A percentile compares a stretch with the other conserved stretches of the same genome.
These are phyloP conservation scores for Nowakowskiella sp. DNA, from an alignment of 192 early-diverging fungal genomes.

Conservation along the genomic window DNA sequence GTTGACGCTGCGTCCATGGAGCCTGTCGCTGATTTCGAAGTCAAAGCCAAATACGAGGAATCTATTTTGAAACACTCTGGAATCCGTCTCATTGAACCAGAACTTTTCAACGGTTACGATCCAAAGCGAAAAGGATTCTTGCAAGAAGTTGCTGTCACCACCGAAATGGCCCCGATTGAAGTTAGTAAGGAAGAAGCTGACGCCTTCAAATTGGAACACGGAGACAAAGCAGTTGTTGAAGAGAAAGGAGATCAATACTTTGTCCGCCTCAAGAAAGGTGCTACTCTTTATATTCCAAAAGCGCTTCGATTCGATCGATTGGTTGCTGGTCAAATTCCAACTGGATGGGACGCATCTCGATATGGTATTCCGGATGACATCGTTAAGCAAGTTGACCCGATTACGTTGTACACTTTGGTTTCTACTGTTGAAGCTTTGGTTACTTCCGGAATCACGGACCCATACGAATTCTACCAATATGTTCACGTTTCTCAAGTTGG, in stretches of 20 bases:
- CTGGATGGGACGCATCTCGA: constrained; percentile 85
- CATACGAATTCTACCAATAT: constrained; percentile 95
- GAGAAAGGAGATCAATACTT: constrained; percentile 60
- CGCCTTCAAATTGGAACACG: constrained; percentile 75
- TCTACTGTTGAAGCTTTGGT: constrained; percentile 88
- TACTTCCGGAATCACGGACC: constrained; percentile 86
- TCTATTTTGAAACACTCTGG: constrained; percentile 85
- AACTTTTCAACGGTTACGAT: constrained; percentile 77
- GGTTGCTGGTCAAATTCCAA: constrained; percentile 88
- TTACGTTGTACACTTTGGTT: constrained; percentile 83
- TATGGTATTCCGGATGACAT: constrained; percentile 92
- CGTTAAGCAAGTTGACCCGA: constrained; percentile 81
- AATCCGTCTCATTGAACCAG: constrained; percentile 80
- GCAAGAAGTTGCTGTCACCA: constrained; percentile 82
- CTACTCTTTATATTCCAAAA: constrained; percentile 83
- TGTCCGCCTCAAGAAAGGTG: constrained; percentile 78
- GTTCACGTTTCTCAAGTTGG: constrained; percentile 92
- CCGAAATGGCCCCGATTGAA: constrained; percentile 83
- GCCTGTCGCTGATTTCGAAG: constrained; percentile 75
- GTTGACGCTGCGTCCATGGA: constrained; percentile 77
- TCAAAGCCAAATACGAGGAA: constrained; percentile 85
- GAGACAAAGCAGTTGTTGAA: constrained; percentile 68
- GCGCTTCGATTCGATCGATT: constrained; percentile 84
- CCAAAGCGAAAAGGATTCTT: constrained; percentile 76
- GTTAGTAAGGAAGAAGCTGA: constrained; percentile 78